Base-by-base conservation (phyloP, 768 basidiomycete genomes). In the Lactarius indigo region DNA sequence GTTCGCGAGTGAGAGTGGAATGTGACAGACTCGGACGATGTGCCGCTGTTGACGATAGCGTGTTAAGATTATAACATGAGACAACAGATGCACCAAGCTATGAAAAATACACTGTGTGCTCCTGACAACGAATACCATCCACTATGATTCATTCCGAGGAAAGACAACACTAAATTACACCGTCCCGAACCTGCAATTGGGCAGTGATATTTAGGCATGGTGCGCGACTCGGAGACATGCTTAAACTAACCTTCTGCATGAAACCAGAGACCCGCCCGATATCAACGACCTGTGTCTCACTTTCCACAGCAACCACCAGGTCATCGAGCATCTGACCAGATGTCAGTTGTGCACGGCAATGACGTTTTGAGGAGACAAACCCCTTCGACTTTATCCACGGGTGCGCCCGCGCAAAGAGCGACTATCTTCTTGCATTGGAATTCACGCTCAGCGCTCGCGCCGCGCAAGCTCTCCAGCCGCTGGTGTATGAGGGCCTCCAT, bases 371-470 rank as follows among this genome's bases (percentile, higher is more conserved):
- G 39, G 39, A 12, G 33, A 31, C 89, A 82, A 75, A 96, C 95
- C 74, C 88, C 87, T 75, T 97, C 96, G 60, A 98, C 90, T 76
- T 89, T 87, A 72, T 96, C 94, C 55, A 91, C 82, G 2, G 91
- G 86, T 57, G 95, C 88, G 26, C 91, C 91, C 4, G 93, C 91
- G 75, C 93, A 96, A 50, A 95, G 79, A 17, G 94, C 87, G 30
- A 99, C 89, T 67, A 98, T 88, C 78, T 87, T 95, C 78, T 91
- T 89, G 79, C 92, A 96, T 76, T 94, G 89, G 72, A 90, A 89
- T 74, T 95, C 92, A 78, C 91, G 94, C 78, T 94, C 93, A 20
- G 90, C 89, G 72, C 89, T 90, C 35, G 88, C 87, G 55, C 90
- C 92, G 71, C 91, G 86, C 69, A 96, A 76, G 37, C 81, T 81